Conservation (phyloP, 108 stramenopile species). For the Pelagomonas calceolata region DNA sequence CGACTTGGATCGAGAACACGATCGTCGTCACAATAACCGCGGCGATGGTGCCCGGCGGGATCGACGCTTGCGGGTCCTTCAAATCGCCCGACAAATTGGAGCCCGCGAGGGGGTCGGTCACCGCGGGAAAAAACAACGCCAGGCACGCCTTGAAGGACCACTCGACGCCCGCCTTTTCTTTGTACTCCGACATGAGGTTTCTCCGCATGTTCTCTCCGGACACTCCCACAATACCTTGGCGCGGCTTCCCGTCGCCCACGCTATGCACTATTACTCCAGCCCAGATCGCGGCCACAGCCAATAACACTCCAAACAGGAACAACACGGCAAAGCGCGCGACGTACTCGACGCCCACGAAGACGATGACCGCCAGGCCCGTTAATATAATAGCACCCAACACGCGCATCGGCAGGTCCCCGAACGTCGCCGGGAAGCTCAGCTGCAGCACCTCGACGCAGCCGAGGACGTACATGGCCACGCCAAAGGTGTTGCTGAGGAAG, state of each 20-base stretch:
- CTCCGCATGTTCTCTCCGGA: slow-evolving; percentile 15
- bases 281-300: slow-evolving; percentile 15
- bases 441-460: slow-evolving; percentile 35
- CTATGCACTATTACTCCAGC: slow-evolving; percentile 16
- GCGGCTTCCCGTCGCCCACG: slow-evolving; percentile 7
- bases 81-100: slow-evolving; percentile 38
- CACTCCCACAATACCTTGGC: slow-evolving; percentile 14
- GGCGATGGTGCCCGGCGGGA: slow-evolving; percentile 37
- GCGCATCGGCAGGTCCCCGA: slow-evolving; percentile 6
- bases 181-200: slow-evolving; percentile 5
- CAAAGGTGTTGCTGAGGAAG: slow-evolving; percentile 34
- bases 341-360: slow-evolving; percentile 27
- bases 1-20: slow-evolving; percentile 21
- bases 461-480: slow-evolving; percentile 29
- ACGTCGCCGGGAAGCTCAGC: slow-evolving; percentile 16
- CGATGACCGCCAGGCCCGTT: slow-evolving; percentile 16
- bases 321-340: slow-evolving; percentile 19
- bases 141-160: slow-evolving; percentile 23
- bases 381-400: slow-evolving; percentile 18
- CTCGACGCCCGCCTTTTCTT: slow-evolving; percentile 25
- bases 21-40: slow-evolving; percentile 11
- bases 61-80: slow-evolving; percentile 23
- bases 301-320: slow-evolving; percentile 23
- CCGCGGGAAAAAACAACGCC: slow-evolving; percentile 38
- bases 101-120: slow-evolving; percentile 43